These are phyloP conservation scores for Lasiodiplodia citricola DNA, from an alignment of 2,329 filamentous ascomycete species.

Conservation along the genomic window DNA sequence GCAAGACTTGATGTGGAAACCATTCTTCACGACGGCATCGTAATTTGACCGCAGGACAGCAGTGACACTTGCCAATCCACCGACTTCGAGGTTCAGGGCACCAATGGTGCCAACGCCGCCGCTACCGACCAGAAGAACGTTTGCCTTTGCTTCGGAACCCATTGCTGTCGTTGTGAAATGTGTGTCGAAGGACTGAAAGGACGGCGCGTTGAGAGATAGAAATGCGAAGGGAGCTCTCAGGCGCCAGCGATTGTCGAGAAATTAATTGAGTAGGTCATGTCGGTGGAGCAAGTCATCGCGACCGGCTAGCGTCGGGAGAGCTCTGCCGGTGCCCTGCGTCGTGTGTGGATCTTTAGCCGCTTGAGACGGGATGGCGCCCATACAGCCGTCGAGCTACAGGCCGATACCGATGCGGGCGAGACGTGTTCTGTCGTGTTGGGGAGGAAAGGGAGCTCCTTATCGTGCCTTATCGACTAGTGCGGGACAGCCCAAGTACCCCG, in stretches of 20 bases:
- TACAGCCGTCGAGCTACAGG: background rate
- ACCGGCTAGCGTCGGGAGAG: conserved; percentile 6
- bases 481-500: background rate
- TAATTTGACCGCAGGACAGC: conserved; percentile 64
- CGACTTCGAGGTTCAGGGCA: conserved; percentile 59
- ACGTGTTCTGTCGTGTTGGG: background rate
- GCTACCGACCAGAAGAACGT: conserved; percentile 59
- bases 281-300: background rate
- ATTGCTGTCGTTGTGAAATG: background rate
- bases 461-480: conserved; percentile 11
- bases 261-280: background rate
- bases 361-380: background rate
- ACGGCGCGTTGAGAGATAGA: background rate
- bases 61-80: conserved; percentile 58
- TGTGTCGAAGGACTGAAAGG: background rate
- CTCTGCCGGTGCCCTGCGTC: background rate
- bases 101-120: conserved; percentile 64
- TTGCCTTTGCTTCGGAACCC: conserved; percentile 34
- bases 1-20: conserved; percentile 61
- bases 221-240: background rate
- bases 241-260: background rate
- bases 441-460: background rate
- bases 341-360: background rate
- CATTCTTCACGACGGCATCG: conserved; percentile 51
- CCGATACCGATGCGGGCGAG: conserved; percentile 10